phyloP scores from a whole-genome alignment of 805 yeast species.

The Cephaloascus albidus region DNA sequence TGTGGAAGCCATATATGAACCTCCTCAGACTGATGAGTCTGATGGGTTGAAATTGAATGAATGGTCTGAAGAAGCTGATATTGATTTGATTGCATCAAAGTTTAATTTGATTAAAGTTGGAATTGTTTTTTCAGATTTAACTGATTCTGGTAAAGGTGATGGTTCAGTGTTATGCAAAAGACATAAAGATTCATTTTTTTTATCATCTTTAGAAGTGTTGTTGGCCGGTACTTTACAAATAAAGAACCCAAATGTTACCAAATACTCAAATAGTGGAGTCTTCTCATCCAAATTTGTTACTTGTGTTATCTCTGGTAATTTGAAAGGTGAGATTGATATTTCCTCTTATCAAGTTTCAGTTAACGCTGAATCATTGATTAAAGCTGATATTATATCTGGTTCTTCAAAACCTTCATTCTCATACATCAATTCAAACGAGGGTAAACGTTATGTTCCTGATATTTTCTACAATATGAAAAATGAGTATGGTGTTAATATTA shows the following conservation, averaged over 20 bases:
- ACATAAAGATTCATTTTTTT: slow-evolving; percentile 83
- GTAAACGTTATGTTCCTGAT: slow-evolving; percentile 85
- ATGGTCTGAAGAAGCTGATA: slow-evolving; percentile 46
- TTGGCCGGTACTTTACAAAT: slow-evolving; percentile 79
- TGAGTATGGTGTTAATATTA: slow-evolving; percentile 85
- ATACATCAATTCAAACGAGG: slow-evolving; percentile 66
- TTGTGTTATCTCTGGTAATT: slow-evolving; percentile 88
- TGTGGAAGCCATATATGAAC: slow-evolving; percentile 90
- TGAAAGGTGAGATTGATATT: slow-evolving; percentile 81
- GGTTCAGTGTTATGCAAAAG: slow-evolving; percentile 90
- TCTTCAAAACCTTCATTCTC: slow-evolving; percentile 88
- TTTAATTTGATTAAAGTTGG: slow-evolving; percentile 74
- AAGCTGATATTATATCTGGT: slow-evolving; percentile 78
- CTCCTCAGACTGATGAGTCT: slow-evolving; percentile 76
- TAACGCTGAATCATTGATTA: slow-evolving; percentile 78
- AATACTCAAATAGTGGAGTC: slow-evolving; percentile 50
- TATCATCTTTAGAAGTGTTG: slow-evolving; percentile 77
- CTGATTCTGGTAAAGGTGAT: slow-evolving; percentile 78
- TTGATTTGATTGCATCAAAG: slow-evolving; percentile 42
- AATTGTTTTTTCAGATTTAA: slow-evolving; percentile 78
- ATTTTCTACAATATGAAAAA: slow-evolving; percentile 76
- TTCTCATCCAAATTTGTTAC: slow-evolving; percentile 91
- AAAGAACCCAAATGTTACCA: slow-evolving; percentile 50
- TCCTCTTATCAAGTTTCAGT: slow-evolving; percentile 83
- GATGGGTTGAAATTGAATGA: slow-evolving; percentile 67